Evolutionary conservation across 164 flowering plant species (phyloP).

Genomic region (Chimonanthus praecox): DNA sequence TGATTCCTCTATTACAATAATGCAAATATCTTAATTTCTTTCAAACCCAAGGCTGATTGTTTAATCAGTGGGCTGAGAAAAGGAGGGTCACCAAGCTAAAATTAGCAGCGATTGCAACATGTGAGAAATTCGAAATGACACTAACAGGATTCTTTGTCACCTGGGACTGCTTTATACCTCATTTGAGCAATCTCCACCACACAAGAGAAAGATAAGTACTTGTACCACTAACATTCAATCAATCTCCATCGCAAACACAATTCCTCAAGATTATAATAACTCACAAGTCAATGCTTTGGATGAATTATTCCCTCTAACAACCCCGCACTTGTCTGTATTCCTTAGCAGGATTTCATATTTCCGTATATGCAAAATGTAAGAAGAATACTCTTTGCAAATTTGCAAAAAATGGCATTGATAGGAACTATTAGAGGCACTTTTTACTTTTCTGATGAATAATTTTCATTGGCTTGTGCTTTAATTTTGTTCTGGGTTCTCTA

Average conservation of each 20-base stretch:
- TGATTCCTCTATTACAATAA: neutral
- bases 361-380: neutral
- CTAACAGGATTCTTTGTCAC: neutral
- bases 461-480: no score
- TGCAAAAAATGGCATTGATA: no score
- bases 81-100: neutral
- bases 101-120: neutral
- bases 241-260: neutral
- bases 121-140: neutral
- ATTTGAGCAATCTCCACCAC: constrained; percentile 1
- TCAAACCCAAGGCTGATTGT: neutral
- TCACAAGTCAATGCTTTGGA: neutral
- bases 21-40: neutral
- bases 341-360: neutral
- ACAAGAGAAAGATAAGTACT: neutral
- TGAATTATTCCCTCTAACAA: neutral
- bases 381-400: no score
- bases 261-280: neutral
- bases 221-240: neutral
- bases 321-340: neutral
- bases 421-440: no score
- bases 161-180: neutral
- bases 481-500: no score
- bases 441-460: no score
- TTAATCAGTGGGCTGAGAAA: neutral